Percentiles rank a stretch among this genome's conserved stretches.
Evolutionary conservation across 371 early-diverging fungal genomes (phyloP).

Genomic region (Amoeboaphelidium occidentale): DNA sequence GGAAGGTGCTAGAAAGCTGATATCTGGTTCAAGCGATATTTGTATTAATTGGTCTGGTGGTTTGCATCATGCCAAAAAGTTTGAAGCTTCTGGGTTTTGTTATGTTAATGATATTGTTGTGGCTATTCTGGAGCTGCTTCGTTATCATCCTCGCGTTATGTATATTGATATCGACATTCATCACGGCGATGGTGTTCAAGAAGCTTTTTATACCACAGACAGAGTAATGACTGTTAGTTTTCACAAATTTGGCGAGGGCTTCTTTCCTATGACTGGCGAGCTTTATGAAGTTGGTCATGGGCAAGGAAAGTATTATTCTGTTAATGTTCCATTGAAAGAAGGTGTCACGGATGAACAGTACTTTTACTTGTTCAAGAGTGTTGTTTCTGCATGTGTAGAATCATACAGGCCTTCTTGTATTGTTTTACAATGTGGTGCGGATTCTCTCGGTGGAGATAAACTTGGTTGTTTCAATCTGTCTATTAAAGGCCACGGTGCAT

Average conservation of each 20-base stretch:
- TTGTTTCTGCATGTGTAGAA: conserved; percentile 37
- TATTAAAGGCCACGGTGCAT: conserved; percentile 68
- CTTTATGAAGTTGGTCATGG: conserved; percentile 41
- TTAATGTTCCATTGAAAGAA: conserved; percentile 93
- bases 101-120: conserved; percentile 99
- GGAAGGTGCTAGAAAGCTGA: neutral
- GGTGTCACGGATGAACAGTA: conserved; percentile 94
- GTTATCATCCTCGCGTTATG: conserved; percentile 78
- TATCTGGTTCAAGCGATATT: conserved; percentile 56
- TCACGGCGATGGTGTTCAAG: conserved; percentile 99
- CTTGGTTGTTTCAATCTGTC: conserved; percentile 97
- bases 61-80: conserved; percentile 93
- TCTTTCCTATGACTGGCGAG: conserved; percentile 97
- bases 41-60: conserved; percentile 98
- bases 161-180: conserved; percentile 99
- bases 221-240: conserved; percentile 97
- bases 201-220: conserved; percentile 97
- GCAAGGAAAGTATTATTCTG: conserved; percentile 69
- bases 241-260: conserved; percentile 91
- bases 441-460: conserved; percentile 95
- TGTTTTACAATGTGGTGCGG: conserved; percentile 98
- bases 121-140: conserved; percentile 81
- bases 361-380: conserved; percentile 61
- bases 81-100: conserved; percentile 94
- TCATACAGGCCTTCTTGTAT: conserved; percentile 84